Conservation (phyloP, 371 early-diverging fungal genomes). For the Syncephalastrum monosporum region DNA sequence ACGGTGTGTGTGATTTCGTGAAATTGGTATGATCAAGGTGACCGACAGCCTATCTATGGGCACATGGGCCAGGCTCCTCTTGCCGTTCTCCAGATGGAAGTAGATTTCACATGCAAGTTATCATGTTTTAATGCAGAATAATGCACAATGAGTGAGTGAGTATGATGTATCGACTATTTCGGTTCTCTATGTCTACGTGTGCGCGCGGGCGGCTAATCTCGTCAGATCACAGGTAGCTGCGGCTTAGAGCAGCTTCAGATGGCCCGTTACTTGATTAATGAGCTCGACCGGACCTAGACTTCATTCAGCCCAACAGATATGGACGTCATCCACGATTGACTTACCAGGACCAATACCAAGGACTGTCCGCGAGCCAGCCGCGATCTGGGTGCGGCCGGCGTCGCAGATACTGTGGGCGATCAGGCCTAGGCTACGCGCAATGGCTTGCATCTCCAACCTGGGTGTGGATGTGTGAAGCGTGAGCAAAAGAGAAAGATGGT, state of each 20-base stretch:
- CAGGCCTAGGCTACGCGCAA: conserved; percentile 70
- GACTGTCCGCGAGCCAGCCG: conserved; percentile 93
- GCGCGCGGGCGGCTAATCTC: too few species aligned
- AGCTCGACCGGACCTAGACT: conserved; percentile 65
- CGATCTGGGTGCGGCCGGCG: conserved; percentile 98
- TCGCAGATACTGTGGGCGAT: conserved; percentile 86
- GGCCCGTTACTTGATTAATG: conserved; percentile 80
- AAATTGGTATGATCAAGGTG: too few species aligned
- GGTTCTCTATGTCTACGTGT: too few species aligned
- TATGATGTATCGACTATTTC: too few species aligned
- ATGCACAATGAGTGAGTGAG: too few species aligned
- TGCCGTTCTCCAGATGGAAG: too few species aligned
- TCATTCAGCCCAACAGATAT: conserved; percentile 1
- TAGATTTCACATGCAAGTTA: too few species aligned
- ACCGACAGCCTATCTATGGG: too few species aligned
- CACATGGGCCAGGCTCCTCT: too few species aligned
- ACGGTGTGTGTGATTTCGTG: too few species aligned
- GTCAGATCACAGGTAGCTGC: too few species aligned
- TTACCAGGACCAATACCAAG: conserved; percentile 94
- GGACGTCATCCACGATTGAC: neutral
- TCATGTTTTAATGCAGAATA: too few species aligned
- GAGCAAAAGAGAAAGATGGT: conserved; percentile 1
- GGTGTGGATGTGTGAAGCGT: neutral
- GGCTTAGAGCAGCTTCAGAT: conserved; percentile 78
- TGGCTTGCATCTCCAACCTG: conserved; percentile 71